A percentile compares a stretch with the other conserved stretches of the same genome.
phyloP scores from a whole-genome alignment of 2,329 filamentous ascomycete genomes.

The Colletotrichum paranaense region DNA sequence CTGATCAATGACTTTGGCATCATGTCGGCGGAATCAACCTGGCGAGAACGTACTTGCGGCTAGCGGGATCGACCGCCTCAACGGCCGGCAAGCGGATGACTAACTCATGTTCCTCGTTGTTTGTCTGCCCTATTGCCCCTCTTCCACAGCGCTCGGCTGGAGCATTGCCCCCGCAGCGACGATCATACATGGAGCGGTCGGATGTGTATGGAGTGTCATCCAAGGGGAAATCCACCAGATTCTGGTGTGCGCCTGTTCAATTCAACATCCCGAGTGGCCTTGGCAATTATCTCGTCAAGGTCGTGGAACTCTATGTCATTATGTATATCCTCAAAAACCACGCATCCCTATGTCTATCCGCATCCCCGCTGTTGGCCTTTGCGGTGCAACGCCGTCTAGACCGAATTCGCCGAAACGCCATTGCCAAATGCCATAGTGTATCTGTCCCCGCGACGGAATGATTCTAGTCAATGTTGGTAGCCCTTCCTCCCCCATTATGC shows the following conservation, averaged over 20 bases:
- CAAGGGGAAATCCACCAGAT: background rate
- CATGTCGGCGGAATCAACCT: background rate
- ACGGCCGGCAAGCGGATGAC: background rate
- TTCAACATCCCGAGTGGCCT: background rate
- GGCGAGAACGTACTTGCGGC: background rate
- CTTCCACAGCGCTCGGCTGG: background rate
- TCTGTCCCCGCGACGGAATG: background rate
- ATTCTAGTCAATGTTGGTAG: background rate
- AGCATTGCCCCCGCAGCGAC: constrained; percentile 12
- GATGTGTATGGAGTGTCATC: constrained; percentile 19
- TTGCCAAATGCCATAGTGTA: background rate
- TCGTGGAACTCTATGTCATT: background rate
- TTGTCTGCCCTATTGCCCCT: background rate
- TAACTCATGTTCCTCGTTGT: background rate
- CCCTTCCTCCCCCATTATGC: background rate
- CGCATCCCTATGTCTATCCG: background rate
- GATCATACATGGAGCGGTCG: constrained; percentile 31
- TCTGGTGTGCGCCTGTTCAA: constrained; percentile 4
- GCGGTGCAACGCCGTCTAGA: background rate
- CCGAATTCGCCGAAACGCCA: constrained; percentile 9
- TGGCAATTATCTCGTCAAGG: background rate
- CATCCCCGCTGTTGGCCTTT: background rate
- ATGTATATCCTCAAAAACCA: background rate
- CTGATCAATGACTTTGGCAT: background rate
- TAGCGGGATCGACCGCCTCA: background rate